Percentiles rank a stretch among this genome's conserved stretches.
Evolutionary conservation across 352 stramenopile genomes (phyloP).

Genomic region (Pythium chondricola): DNA sequence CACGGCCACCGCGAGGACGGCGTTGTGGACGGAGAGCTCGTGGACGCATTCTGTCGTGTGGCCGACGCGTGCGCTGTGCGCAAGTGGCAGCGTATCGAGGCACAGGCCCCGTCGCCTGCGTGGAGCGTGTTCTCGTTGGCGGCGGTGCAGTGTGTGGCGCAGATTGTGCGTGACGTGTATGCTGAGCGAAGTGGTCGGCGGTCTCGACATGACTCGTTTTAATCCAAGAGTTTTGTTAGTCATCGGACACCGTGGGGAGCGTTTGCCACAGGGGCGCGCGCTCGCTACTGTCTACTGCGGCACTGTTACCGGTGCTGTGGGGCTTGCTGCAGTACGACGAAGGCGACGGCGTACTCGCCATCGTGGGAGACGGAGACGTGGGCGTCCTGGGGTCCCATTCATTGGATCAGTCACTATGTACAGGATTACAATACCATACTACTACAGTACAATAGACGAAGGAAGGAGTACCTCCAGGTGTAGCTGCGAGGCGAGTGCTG

Average conservation of each 20-base stretch:
- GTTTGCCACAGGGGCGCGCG: too few relatives aligned
- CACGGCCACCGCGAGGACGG: conserved; percentile 13
- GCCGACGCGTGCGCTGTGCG: conserved; percentile 23
- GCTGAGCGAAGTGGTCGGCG: conserved; percentile 24
- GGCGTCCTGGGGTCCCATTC: too few relatives aligned
- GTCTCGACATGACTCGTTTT: conserved; percentile 53
- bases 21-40: conserved; percentile 17
- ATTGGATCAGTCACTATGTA: too few relatives aligned
- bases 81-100: conserved; percentile 46
- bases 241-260: conserved; percentile 2
- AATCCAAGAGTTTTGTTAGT: conserved; percentile 12
- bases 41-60: conserved; percentile 42
- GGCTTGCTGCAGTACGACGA: conserved; percentile 75
- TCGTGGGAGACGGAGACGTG: conserved; percentile 80
- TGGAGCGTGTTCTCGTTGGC: conserved; percentile 44
- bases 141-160: conserved; percentile 45
- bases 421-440: neutral
- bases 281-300: too few relatives aligned
- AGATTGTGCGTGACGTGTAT: conserved; percentile 52
- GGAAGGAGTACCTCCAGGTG: conserved; percentile 31
- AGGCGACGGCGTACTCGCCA: conserved; percentile 73
- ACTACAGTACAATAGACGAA: neutral
- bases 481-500: conserved; percentile 43
- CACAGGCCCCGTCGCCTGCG: conserved; percentile 23
- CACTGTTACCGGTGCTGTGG: too few relatives aligned